Evolutionary conservation across 1,139 yeast genomes (phyloP), one percentile per base, ranked within the genome.

Genomic region (Yamadazyma songkhlaensis): DNA sequence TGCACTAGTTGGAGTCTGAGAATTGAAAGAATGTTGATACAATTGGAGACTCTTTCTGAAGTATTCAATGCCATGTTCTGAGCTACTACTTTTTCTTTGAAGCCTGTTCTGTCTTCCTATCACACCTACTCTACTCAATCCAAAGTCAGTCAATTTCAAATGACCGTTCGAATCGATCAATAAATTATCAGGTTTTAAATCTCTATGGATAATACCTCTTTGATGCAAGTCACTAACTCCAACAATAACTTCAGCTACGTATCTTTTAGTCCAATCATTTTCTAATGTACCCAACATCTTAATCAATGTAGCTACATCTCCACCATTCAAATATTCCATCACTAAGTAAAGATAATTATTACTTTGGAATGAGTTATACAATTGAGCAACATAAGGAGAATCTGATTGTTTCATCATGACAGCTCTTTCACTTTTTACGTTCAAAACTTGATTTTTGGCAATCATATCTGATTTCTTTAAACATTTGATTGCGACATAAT

Each of bases 341-440:
- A 94, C 98, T 48, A 94, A 68, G 54, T 87, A 94, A 21, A 94
- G 67, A 54, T 84, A 89, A 47, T 89, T 95, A 39, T 79, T 79
- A 41, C 89, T 86, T 62, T 94, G 98, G 56, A 94, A 94, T 27
- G 95, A 84, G 38, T 84, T 85, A 55, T 82, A 87, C 29, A 94
- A 68, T 53, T 85, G 90, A 1, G 96, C 97, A 42, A 92, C 97
- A 57, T 85, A 89, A 0, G 96, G 95, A 30, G 94, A 85, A 49
- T 89, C 95, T 2, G 95, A 79, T 54, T 94, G 98, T 4, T 95
- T 82, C 95, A 94, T 92, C 92, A 94, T 84, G 20, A 92, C 94
- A 0, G 97, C 97, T 31, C 98, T 69, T 57, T 94, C 99, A 1
- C 96, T 87, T 51, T 85, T 85, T 31, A 94, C 96, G 55, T 94